Conservation (phyloP, 768 basidiomycete species). For the Melanogaster broomeanus region DNA sequence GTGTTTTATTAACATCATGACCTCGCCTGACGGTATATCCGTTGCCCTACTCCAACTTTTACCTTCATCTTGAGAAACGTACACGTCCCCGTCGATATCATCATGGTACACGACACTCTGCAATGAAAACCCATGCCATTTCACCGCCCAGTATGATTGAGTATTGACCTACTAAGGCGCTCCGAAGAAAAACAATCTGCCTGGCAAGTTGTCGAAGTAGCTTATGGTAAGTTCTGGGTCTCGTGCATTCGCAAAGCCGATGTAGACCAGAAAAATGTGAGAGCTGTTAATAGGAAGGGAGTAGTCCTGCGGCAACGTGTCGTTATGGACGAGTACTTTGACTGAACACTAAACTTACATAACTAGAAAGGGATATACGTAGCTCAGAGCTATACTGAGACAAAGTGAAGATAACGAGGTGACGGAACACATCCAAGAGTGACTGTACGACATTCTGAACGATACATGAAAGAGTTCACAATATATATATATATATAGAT, state of each 20-base stretch:
- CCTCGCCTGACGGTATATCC: conserved; percentile 56
- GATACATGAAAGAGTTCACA: no score
- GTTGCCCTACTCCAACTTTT: conserved; percentile 58
- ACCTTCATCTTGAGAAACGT: conserved; percentile 87
- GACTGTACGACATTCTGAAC: no score
- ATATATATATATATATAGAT: no score
- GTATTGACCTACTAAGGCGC: conserved; percentile 69
- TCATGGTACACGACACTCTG: conserved; percentile 86
- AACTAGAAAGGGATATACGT: no score
- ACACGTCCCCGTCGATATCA: conserved; percentile 61
- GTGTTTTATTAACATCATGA: conserved; percentile 79
- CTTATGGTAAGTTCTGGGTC: conserved; percentile 50
- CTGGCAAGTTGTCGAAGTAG: conserved; percentile 72
- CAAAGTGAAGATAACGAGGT: no score
- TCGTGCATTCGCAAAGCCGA: conserved; percentile 35
- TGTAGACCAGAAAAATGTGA: conserved; percentile 23
- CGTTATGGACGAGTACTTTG: conserved; percentile 23
- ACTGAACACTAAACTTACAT: no score
- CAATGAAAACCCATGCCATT: background rate
- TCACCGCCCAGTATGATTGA: background rate
- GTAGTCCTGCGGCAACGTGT: conserved; percentile 28
- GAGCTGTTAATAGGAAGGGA: conserved; percentile 24
- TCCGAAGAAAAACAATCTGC: conserved; percentile 87
- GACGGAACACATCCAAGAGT: no score
- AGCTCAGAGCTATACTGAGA: no score